A percentile compares a stretch with the other conserved stretches of the same genome.
Evolutionary conservation across 257 asterid genomes (phyloP).

Genomic region (Prunella vulgaris): DNA sequence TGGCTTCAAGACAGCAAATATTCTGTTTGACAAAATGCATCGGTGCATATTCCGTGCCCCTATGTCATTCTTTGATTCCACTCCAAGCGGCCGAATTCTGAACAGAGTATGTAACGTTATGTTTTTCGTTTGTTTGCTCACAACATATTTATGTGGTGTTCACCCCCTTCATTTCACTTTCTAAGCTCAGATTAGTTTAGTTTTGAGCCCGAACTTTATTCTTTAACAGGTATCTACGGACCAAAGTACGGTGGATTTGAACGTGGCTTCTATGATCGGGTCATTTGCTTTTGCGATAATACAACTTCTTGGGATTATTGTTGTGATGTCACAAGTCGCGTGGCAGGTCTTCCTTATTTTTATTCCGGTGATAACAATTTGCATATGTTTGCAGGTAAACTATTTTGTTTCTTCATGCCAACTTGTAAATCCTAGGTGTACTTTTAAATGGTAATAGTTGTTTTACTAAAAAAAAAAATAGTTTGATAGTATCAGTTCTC

Average conservation of each 20-base stretch:
- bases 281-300: slow-evolving; percentile 58
- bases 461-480: no score
- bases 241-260: slow-evolving; percentile 73
- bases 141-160: neutral
- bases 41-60: slow-evolving; percentile 79
- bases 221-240: slow-evolving; percentile 75
- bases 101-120: slow-evolving; percentile 54
- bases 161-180: no score
- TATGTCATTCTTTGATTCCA: slow-evolving; percentile 92
- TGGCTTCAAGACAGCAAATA: slow-evolving; percentile 65
- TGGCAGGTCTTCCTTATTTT: slow-evolving; percentile 86
- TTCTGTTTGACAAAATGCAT: slow-evolving; percentile 74
- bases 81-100: slow-evolving; percentile 95
- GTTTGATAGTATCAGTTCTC: no score
- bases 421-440: no score
- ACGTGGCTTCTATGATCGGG: slow-evolving; percentile 48
- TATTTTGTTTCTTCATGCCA: neutral
- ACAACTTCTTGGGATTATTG: slow-evolving; percentile 67
- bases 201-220: slow-evolving; percentile 15
- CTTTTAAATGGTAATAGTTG: no score
- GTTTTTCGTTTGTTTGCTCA: neutral
- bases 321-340: slow-evolving; percentile 77
- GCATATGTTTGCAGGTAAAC: slow-evolving; percentile 75
- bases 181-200: neutral
- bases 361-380: slow-evolving; percentile 60